Conservation (phyloP, 106 monocot species). For the Dendrobium catenatum region DNA sequence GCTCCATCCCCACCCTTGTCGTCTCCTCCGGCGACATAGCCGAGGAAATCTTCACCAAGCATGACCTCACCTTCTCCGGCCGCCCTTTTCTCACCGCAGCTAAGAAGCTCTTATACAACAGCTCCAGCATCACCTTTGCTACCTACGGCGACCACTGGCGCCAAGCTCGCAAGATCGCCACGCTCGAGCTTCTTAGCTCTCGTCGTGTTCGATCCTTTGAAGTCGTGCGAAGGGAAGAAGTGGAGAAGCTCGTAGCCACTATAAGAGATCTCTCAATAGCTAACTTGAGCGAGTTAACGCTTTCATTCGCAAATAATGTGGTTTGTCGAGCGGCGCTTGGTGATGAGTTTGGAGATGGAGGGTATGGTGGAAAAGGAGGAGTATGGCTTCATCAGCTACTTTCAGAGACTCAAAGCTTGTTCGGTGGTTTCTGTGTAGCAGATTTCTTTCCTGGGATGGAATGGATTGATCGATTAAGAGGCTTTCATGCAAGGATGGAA, state of each 20-base stretch:
- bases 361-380: too few relatives aligned
- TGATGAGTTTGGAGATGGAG: neutral
- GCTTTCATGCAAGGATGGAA: constrained; percentile 13
- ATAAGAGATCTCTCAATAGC: neutral
- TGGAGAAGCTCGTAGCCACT: neutral
- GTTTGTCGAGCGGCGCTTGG: neutral
- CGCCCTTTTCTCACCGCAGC: neutral
- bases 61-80: neutral
- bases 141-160: too few relatives aligned
- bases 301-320: neutral
- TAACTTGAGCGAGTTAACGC: neutral
- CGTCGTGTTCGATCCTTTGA: too few relatives aligned
- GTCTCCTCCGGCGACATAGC: neutral
- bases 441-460: constrained; percentile 24
- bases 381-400: constrained; percentile 5
- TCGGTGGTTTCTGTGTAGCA: constrained; percentile 11
- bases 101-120: neutral
- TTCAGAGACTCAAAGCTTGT: neutral
- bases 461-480: constrained; percentile 15
- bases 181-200: too few relatives aligned
- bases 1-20: neutral
- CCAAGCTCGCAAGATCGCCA: too few relatives aligned
- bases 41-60: too few relatives aligned
- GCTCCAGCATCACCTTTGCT: neutral
- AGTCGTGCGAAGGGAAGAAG: too few relatives aligned